Conservation (phyloP, 192 early-diverging fungal genomes). For the Linnemannia exigua region DNA sequence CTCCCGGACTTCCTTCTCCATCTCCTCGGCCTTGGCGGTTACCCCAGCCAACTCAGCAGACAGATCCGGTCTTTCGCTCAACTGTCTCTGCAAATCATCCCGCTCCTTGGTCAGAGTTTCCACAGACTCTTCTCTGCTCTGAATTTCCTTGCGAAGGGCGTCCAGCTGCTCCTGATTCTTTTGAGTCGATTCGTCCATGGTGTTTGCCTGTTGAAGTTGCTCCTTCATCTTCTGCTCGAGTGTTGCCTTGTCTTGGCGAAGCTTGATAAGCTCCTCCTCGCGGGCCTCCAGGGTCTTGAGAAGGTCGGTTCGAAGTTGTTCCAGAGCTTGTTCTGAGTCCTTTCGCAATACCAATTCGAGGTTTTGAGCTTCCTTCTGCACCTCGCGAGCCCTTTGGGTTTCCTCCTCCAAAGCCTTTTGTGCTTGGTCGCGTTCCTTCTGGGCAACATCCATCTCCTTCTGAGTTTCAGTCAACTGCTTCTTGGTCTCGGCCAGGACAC, state of each 20-base stretch:
- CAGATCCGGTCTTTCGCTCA: conserved; percentile 19
- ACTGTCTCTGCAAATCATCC: conserved; percentile 13
- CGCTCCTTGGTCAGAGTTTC: conserved; percentile 27
- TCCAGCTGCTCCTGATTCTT: conserved; percentile 7
- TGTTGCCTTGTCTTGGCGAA: conserved; percentile 21
- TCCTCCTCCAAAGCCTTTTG: conserved; percentile 19
- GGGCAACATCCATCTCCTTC: conserved; percentile 10
- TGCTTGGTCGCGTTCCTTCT: conserved; percentile 15
- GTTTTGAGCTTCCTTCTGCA: conserved; percentile 11
- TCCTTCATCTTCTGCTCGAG: conserved; percentile 22
- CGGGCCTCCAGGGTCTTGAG: conserved; percentile 18
- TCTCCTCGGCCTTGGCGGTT: conserved; percentile 12
- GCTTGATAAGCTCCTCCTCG: conserved; percentile 25
- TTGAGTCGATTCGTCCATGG: background rate
- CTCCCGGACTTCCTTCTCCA: conserved; percentile 18
- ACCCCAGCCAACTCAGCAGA: conserved; percentile 18
- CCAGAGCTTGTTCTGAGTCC: conserved; percentile 6
- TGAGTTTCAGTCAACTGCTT: conserved; percentile 27
- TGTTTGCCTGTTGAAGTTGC: background rate
- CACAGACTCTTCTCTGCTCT: conserved; percentile 13
- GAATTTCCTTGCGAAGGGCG: background rate
- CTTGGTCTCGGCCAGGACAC: conserved; percentile 14
- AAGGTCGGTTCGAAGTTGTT: conserved; percentile 7
- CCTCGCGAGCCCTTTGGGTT: conserved; percentile 8
- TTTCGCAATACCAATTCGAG: conserved; percentile 10